These are phyloP conservation scores for Wallacemonas rigidus DNA, from an alignment of 208 protist species.

Conservation along the genomic window DNA sequence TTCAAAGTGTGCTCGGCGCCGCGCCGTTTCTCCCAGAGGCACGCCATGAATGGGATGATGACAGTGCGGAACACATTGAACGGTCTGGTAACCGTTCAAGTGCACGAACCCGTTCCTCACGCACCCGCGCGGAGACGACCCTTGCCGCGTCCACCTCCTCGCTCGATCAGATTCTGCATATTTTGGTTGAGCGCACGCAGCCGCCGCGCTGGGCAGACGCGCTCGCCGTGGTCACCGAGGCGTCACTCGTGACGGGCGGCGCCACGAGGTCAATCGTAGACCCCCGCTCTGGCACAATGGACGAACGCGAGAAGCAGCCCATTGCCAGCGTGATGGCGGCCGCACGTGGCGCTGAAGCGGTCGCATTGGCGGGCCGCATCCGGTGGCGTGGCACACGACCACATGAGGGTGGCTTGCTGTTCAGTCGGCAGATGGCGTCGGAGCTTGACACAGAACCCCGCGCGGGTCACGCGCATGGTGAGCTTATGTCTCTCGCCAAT, in stretches of 20 bases:
- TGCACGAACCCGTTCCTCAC: not conserved
- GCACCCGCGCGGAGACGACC: not conserved
- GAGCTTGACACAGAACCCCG: too few species aligned
- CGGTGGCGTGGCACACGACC: not conserved
- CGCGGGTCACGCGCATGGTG: too few species aligned
- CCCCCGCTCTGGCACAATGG: not conserved
- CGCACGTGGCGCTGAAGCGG: not conserved
- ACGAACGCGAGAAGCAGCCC: not conserved
- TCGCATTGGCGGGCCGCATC: not conserved
- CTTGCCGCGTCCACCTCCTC: conserved; percentile 14
- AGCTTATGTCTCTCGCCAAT: not conserved
- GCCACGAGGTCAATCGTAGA: not conserved
- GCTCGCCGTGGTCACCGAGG: conserved; percentile 26
- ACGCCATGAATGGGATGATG: not conserved
- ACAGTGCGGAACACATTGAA: not conserved
- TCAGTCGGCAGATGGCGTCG: too few species aligned
- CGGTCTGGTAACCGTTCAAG: too few species aligned
- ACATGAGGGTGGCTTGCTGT: too few species aligned
- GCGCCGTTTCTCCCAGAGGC: not conserved
- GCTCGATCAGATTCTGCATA: conserved; percentile 28
- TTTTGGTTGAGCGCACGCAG: conserved; percentile 22
- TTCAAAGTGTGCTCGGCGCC: not conserved
- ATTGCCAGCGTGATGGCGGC: conserved; percentile 1
- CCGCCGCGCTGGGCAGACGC: conserved; percentile 41
- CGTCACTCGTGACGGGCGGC: not conserved